phyloP scores from a whole-genome alignment of 129 eudicot genomes.

The Calendula officinalis region DNA sequence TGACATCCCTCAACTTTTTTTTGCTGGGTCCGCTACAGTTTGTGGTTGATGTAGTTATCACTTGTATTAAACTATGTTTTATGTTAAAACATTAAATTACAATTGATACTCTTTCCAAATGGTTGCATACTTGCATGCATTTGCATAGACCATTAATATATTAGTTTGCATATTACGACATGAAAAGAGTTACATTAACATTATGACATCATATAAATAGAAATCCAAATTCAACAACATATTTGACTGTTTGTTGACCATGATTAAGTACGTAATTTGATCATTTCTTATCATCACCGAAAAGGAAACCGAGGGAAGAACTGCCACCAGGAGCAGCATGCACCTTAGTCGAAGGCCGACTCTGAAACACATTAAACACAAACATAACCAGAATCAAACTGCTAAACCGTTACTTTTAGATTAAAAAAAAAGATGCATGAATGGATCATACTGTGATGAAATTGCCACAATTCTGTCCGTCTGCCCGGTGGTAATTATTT shows the following conservation, averaged over 20 bases:
- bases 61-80: no score
- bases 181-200: not conserved
- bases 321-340: slow-evolving; percentile 52
- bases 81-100: no score
- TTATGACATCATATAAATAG: not conserved
- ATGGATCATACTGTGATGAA: slow-evolving; percentile 56
- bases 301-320: slow-evolving; percentile 45
- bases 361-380: slow-evolving; percentile 34
- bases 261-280: not conserved
- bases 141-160: not conserved
- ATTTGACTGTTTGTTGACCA: not conserved
- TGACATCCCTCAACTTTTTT: no score
- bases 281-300: slow-evolving; percentile 29
- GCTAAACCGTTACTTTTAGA: not conserved
- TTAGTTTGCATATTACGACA: no score
- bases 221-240: not conserved
- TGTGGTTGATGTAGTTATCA: no score
- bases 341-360: slow-evolving; percentile 45
- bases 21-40: no score
- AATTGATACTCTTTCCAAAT: no score
- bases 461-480: slow-evolving; percentile 79
- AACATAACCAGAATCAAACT: not conserved
- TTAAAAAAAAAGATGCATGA: not conserved
- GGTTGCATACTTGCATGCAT: not conserved
- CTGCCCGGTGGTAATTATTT: slow-evolving; percentile 58